Evolutionary conservation across 768 basidiomycete genomes (phyloP).

Genomic region (Basidioascus undulatus): DNA sequence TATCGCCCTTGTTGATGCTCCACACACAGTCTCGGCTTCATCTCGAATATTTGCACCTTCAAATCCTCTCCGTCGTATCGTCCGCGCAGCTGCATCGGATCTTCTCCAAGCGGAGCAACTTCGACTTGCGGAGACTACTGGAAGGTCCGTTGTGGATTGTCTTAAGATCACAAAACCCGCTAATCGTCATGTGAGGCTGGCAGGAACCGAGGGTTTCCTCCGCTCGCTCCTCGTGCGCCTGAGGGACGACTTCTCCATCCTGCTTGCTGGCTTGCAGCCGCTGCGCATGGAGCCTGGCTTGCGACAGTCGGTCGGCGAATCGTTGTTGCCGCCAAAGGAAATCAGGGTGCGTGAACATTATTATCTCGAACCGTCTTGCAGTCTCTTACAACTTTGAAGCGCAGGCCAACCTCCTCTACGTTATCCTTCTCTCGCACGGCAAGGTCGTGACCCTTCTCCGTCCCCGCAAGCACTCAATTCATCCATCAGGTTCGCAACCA

Average conservation of each 20-base stretch:
- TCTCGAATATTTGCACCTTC: conserved; percentile 82
- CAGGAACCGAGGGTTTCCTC: conserved; percentile 65
- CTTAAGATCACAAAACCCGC: too few relatives aligned
- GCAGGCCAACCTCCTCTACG: conserved; percentile 76
- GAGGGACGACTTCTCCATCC: conserved; percentile 58
- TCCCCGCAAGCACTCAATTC: conserved; percentile 81
- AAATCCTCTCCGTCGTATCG: conserved; percentile 74
- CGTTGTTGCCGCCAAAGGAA: conserved; percentile 53
- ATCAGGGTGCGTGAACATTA: conserved; percentile 34
- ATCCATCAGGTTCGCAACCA: conserved; percentile 30
- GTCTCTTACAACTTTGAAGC: neutral
- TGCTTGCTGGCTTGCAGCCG: conserved; percentile 55
- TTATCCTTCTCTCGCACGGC: conserved; percentile 54
- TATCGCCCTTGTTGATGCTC: neutral
- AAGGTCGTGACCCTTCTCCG: conserved; percentile 66
- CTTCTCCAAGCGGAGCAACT: conserved; percentile 74
- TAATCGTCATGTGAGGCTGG: too few relatives aligned
- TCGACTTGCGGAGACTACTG: conserved; percentile 36
- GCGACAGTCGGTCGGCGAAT: conserved; percentile 51
- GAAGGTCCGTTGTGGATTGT: conserved; percentile 14
- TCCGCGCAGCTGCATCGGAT: conserved; percentile 58
- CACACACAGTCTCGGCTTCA: conserved; percentile 56
- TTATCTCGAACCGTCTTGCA: neutral
- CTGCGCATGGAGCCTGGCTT: conserved; percentile 44
- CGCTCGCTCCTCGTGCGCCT: conserved; percentile 41